Evolutionary conservation across 768 basidiomycete species (phyloP), one percentile per base, ranked within the genome.

Genomic region (Heimioporus sp.): DNA sequence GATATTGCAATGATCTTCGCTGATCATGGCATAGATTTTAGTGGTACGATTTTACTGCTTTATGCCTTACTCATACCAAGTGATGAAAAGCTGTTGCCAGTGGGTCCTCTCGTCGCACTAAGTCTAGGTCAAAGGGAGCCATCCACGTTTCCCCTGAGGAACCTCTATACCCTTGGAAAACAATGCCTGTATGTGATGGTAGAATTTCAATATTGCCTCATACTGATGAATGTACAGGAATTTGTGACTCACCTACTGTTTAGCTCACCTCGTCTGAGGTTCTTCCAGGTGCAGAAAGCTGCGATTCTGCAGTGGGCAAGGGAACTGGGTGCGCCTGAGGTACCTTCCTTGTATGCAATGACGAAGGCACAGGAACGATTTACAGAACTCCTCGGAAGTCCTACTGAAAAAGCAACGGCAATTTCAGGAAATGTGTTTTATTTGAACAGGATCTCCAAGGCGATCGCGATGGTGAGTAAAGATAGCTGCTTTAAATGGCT

Each of bases 201-300:
- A 7, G 17, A 28, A 6, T 32, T 30, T 32, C 9, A 32, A 31
- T 5, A 15, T 21, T n/a, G 31, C 28, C 3, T 11, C 24, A 17
- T n/a, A 40, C 20, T 48, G 39, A 54, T 11, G 12, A 2, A n/a
- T 17, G 7, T 46, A 74, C 13, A 70, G 66, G 54, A 65, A 35
- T 67, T 70, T 43, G 46, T 61, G 6, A 71, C 62, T 0, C 58
- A 65, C 31, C 44, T 71, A 10, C 52, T 73, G 7, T 73, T 73
- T 46, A 67, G 60, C 36, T 72, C 68, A 1, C 61, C 69, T 0
- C 46, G 49, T 13, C 54, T 71, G 0, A 53, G 58, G 16, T 73
- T 73, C 47, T 73, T 65, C 2, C 46, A 55, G 8, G 48, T 51
- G 6, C 70, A 73, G 43, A 58, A 73, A 49, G 51, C 35, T 15